phyloP scores from a whole-genome alignment of 345 rosid genomes.

The Psidium guajava region DNA sequence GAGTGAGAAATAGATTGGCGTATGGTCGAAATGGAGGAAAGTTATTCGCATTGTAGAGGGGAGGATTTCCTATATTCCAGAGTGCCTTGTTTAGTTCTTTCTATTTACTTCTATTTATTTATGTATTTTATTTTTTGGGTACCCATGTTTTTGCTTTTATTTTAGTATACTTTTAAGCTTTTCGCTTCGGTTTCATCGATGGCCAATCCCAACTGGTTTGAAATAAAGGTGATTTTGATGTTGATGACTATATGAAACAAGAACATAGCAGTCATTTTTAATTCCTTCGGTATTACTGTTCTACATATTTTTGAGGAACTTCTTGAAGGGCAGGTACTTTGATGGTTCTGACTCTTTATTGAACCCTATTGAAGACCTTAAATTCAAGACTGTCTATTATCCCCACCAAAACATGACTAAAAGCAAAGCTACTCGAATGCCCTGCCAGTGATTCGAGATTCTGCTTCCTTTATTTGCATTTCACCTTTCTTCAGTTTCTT shows the following conservation, averaged over 20 bases:
- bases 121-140: too few relatives aligned
- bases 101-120: too few relatives aligned
- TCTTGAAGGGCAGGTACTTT: not conserved
- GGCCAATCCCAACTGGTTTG: too few relatives aligned
- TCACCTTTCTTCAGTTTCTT: not conserved
- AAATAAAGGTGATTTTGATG: too few relatives aligned
- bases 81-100: too few relatives aligned
- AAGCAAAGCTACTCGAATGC: not conserved
- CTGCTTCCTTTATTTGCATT: not conserved
- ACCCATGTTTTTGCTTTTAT: too few relatives aligned
- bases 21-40: too few relatives aligned
- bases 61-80: too few relatives aligned
- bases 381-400: not conserved
- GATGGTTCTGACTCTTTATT: not conserved
- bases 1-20: too few relatives aligned
- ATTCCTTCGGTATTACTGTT: not conserved
- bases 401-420: not conserved
- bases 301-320: not conserved
- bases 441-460: not conserved
- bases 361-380: not conserved
- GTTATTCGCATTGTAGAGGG: too few relatives aligned
- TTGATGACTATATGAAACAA: not conserved
- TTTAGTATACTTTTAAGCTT: too few relatives aligned
- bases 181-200: too few relatives aligned
- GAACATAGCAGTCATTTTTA: not conserved